phyloP scores from a whole-genome alignment of 257 asterid species.

The Jacaranda copaia region DNA sequence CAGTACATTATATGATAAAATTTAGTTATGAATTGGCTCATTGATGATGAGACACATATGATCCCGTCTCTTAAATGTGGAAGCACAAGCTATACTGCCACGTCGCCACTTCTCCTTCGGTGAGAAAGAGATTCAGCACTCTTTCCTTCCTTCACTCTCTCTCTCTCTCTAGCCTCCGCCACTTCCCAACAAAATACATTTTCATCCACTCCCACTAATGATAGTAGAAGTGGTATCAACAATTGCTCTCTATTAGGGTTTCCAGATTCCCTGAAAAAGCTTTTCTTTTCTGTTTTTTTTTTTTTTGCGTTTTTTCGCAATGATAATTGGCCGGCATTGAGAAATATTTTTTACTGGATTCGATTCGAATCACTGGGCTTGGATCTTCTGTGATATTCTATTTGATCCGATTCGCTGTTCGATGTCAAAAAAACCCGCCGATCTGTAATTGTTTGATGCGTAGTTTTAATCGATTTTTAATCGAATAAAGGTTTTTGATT shows the following conservation, averaged over 20 bases:
- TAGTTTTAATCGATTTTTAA: not conserved
- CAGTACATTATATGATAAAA: too few relatives aligned
- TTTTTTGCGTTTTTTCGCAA: not conserved
- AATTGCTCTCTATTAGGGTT: slow-evolving; percentile 49
- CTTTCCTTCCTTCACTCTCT: slow-evolving; percentile 15
- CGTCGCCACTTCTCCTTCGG: slow-evolving; percentile 46
- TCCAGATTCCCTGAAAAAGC: slow-evolving; percentile 39
- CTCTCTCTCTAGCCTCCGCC: slow-evolving; percentile 39
- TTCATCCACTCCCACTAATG: slow-evolving; percentile 44
- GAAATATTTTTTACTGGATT: slow-evolving; percentile 14
- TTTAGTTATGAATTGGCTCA: slow-evolving; percentile 19
- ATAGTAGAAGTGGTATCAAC: slow-evolving; percentile 30
- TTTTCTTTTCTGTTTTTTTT: not conserved
- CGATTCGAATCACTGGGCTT: slow-evolving; percentile 48
- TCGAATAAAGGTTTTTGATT: slow-evolving; percentile 34
- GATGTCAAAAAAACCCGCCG: slow-evolving; percentile 29
- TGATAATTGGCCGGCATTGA: slow-evolving; percentile 15
- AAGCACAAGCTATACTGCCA: slow-evolving; percentile 39
- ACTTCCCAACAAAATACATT: slow-evolving; percentile 45
- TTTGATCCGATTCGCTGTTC: slow-evolving; percentile 48
- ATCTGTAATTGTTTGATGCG: slow-evolving; percentile 34
- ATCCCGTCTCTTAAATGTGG: slow-evolving; percentile 17
- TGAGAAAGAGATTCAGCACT: slow-evolving; percentile 36
- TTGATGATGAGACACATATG: not conserved
- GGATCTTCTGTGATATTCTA: slow-evolving; percentile 49